Percentiles rank a stretch among this genome's conserved stretches.
Conservation (phyloP, 108 stramenopile genomes). For the Poteriospumella lacustris region DNA sequence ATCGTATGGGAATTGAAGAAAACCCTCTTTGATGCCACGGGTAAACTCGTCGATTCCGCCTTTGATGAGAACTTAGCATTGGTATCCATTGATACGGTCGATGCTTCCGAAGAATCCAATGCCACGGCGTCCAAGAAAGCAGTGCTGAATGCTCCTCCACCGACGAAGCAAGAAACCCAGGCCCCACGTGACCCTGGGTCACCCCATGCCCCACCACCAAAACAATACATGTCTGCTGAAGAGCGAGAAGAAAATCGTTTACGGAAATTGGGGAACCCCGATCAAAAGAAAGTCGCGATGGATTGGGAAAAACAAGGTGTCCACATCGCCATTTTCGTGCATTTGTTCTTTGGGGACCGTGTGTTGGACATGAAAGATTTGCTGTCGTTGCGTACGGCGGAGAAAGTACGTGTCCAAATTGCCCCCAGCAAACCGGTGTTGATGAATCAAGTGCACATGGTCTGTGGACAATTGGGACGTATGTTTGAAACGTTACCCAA, state of each 20-base stretch:
- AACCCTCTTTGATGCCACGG: not conserved
- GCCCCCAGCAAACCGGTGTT: not conserved
- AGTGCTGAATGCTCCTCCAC: too few relatives aligned
- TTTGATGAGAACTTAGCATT: not conserved
- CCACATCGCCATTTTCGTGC: not conserved
- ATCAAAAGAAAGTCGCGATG: not conserved
- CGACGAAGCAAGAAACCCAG: too few relatives aligned
- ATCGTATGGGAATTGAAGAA: not conserved
- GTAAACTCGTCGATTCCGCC: not conserved
- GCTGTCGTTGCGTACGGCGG: not conserved
- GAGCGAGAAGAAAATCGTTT: too few relatives aligned
- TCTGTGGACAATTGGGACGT: slow-evolving; percentile 16
- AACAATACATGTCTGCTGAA: too few relatives aligned
- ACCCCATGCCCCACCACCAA: too few relatives aligned
- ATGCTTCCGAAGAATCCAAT: too few relatives aligned
- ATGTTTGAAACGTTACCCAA: not conserved
- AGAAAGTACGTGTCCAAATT: not conserved
- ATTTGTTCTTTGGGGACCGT: not conserved
- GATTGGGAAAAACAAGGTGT: not conserved
- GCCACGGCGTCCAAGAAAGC: too few relatives aligned
- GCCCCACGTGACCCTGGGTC: too few relatives aligned
- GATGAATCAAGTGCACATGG: not conserved
- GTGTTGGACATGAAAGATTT: not conserved
- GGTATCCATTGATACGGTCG: not conserved
- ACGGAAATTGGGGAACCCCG: too few relatives aligned